These are phyloP conservation scores for Linanthus parryae DNA, from an alignment of 148 eudicot species.

Conservation along the genomic window DNA sequence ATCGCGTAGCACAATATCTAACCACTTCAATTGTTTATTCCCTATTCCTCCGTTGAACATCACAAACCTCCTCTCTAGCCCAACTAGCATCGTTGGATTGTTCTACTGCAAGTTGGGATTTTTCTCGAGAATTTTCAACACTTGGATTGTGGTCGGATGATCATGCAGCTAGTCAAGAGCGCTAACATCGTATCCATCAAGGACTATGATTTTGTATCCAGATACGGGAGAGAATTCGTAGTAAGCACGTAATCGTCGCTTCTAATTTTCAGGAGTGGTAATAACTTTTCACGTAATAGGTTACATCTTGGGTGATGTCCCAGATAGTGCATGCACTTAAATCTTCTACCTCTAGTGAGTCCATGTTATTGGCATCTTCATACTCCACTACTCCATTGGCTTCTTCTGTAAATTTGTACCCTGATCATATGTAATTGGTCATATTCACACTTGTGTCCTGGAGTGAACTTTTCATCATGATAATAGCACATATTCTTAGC, in stretches of 20 bases:
- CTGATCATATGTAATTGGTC: too few relatives aligned
- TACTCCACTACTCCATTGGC: too few relatives aligned
- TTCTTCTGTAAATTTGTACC: too few relatives aligned
- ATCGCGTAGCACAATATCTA: slow-evolving; percentile 57
- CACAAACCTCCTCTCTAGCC: slow-evolving; percentile 69
- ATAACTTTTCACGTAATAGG: slow-evolving; percentile 68
- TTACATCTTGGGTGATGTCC: too few relatives aligned
- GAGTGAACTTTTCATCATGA: too few relatives aligned
- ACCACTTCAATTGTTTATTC: slow-evolving; percentile 69
- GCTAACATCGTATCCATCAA: slow-evolving; percentile 92
- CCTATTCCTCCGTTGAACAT: slow-evolving; percentile 93
- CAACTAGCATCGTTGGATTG: slow-evolving; percentile 66
- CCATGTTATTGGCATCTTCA: too few relatives aligned
- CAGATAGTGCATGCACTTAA: too few relatives aligned
- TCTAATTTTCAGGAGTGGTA: slow-evolving; percentile 61
- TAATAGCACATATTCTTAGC: too few relatives aligned
- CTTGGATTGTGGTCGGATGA: slow-evolving; percentile 63
- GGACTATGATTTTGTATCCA: slow-evolving; percentile 66
- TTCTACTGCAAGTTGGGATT: slow-evolving; percentile 89
- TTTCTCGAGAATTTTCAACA: slow-evolving; percentile 52
- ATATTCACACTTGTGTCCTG: too few relatives aligned
- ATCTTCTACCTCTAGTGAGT: too few relatives aligned
- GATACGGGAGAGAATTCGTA: slow-evolving; percentile 82
- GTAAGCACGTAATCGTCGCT: slow-evolving; percentile 45
- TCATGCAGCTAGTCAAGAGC: slow-evolving; percentile 88